Evolutionary conservation across 2,329 filamentous ascomycete genomes (phyloP), one percentile per base, ranked within the genome.

Genomic region (Alternaria triticimaculans): DNA sequence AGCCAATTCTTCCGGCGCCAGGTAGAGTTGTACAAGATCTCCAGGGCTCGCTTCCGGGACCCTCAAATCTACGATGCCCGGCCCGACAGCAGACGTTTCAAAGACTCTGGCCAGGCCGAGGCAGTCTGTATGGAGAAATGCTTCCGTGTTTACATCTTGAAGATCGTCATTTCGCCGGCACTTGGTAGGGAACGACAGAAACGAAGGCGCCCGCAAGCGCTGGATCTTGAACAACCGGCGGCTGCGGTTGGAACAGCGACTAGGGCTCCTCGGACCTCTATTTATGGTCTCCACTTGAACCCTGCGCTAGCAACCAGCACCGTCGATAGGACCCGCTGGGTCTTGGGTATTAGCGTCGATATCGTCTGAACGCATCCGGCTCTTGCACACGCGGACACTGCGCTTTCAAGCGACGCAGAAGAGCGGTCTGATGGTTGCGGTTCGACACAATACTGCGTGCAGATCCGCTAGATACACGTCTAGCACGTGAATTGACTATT

Each of bases 1-100:
- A 64, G 58, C 62, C 64, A 65, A 67, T 70, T 70, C 62, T 69
- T 58, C 68, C 66, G 66, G 66, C 60, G 33, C 60, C 57, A 63
- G 58, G 44, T 48, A 55, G 30, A 54, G 55, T 49, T 41, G 48
- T 53, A 49, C 28, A 58, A 62, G 55, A 62, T 62, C 55, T 41
- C 37, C 37, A 41, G 15, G 37, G 37, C 37, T 68, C 62, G 66
- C 66, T 64, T 67, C 58, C 51, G 56, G 50, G 55, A 51, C 37
- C 54, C 59, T 54, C 41, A 59, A 55, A 53, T 54, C 44, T 46
- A 55, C 60, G 28, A 54, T 37, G 60, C 48, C 55, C 55, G 60
- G 49, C 44, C 61, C 55, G 55, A 63, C 63, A 59, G 53, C 59
- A 65, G 51, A 58, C 51, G 37, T 59, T 56, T 58, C 58, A 46